A percentile compares a stretch with the other conserved stretches of the same genome.
Conservation (phyloP, 768 basidiomycete species). For the Asterophora lycoperdoides region DNA sequence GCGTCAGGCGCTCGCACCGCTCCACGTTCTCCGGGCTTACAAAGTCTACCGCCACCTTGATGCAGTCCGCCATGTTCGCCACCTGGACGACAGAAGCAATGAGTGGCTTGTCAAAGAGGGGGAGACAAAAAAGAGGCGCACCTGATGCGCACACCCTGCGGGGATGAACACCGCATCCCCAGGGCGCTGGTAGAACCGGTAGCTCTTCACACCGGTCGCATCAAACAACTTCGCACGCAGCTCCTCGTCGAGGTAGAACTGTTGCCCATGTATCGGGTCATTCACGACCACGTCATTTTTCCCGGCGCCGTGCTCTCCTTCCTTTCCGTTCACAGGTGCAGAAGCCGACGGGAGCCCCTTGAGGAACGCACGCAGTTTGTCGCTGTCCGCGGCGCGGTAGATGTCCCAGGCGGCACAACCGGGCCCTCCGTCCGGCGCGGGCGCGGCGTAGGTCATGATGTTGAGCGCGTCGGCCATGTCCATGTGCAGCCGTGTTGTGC, state of each 20-base stretch:
- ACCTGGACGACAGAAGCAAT: constrained; percentile 45
- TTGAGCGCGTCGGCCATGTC: constrained; percentile 94
- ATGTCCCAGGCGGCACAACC: constrained; percentile 94
- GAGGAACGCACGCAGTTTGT: constrained; percentile 73
- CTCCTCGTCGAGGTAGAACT: constrained; percentile 74
- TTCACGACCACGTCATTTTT: constrained; percentile 38
- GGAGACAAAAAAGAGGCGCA: constrained; percentile 24
- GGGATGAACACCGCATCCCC: constrained; percentile 96
- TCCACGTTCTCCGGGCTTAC: constrained; percentile 90
- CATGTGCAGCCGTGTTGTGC: constrained; percentile 89
- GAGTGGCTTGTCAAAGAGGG: background rate
- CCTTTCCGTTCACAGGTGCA: background rate
- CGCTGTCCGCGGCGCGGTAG: constrained; percentile 76
- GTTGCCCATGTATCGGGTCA: constrained; percentile 91
- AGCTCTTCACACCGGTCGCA: constrained; percentile 67
- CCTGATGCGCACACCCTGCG: constrained; percentile 91
- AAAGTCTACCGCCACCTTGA: constrained; percentile 95
- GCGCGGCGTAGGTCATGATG: constrained; percentile 75
- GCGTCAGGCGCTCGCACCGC: constrained; percentile 80
- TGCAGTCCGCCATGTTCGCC: constrained; percentile 88
- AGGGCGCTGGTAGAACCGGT: constrained; percentile 83
- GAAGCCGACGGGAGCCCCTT: constrained; percentile 20
- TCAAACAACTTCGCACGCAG: constrained; percentile 66
- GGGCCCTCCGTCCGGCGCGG: constrained; percentile 50
- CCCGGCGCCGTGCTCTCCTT: background rate